phyloP scores from a whole-genome alignment of 2,329 filamentous ascomycete species.

The Fusarium palustre region DNA sequence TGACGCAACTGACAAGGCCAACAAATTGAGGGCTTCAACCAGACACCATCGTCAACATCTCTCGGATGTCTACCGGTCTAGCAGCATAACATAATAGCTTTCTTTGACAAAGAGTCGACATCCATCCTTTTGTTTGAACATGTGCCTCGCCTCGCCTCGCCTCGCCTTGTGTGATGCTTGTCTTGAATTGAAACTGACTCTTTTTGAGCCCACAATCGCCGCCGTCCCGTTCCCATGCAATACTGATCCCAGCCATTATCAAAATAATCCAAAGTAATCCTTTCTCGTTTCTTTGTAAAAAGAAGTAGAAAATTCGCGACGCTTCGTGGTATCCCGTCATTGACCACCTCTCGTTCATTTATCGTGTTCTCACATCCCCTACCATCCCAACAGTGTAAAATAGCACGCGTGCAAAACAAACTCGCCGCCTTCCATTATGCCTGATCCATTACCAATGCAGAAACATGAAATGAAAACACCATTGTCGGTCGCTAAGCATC shows the following conservation, averaged over 20 bases:
- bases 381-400: not conserved
- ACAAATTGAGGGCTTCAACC: constrained; percentile 7
- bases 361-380: not conserved
- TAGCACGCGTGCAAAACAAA: constrained; percentile 37
- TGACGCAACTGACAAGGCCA: constrained; percentile 38
- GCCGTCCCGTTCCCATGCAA: constrained; percentile 23
- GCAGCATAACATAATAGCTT: constrained; percentile 7
- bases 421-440: constrained; percentile 26
- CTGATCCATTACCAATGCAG: constrained; percentile 35
- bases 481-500: constrained; percentile 37
- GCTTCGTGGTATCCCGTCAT: constrained; percentile 10
- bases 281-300: constrained; percentile 7
- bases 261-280: not conserved
- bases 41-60: not conserved
- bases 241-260: constrained; percentile 9
- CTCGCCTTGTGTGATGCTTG: constrained; percentile 15
- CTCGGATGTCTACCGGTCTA: not conserved
- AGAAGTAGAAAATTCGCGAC: constrained; percentile 11
- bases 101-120: constrained; percentile 11
- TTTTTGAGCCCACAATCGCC: constrained; percentile 37
- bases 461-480: constrained; percentile 17
- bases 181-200: constrained; percentile 32
- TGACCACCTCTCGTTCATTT: not conserved
- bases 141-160: constrained; percentile 1
- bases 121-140: not conserved